Evolutionary conservation across 306 rosid species (phyloP).

Genomic region (Vigna radiata): DNA sequence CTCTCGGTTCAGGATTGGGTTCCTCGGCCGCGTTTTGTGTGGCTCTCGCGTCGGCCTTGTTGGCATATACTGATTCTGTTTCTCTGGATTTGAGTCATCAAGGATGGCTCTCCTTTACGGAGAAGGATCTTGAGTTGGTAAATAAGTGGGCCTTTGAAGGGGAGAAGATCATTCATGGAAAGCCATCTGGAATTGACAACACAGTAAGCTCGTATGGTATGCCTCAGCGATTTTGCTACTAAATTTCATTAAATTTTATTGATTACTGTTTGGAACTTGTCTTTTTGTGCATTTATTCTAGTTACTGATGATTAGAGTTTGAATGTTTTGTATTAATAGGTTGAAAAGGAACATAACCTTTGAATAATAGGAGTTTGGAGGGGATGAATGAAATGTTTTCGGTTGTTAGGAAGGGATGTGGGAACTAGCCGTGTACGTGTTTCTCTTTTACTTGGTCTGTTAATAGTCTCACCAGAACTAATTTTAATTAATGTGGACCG

Average conservation of each 20-base stretch:
- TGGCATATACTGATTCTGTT: conserved; percentile 68
- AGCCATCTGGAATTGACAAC: conserved; percentile 98
- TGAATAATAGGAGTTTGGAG: neutral
- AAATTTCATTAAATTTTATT: conserved; percentile 13
- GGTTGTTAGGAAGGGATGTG: conserved; percentile 7
- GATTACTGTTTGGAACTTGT: neutral
- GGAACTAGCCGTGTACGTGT: neutral
- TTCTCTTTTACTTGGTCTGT: neutral
- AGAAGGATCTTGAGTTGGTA: conserved; percentile 70
- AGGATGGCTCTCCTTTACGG: conserved; percentile 72
- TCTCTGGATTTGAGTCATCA: conserved; percentile 60
- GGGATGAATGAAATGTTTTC: conserved; percentile 12
- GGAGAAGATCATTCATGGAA: conserved; percentile 94
- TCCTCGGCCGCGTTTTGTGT: conserved; percentile 90
- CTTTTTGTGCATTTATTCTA: conserved; percentile 13
- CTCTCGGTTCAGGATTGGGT: conserved; percentile 92
- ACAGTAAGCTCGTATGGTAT: conserved; percentile 90
- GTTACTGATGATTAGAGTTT: conserved; percentile 1
- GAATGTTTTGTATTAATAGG: conserved; percentile 7
- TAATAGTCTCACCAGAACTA: conserved; percentile 16
- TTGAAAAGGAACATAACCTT: neutral
- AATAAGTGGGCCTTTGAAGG: conserved; percentile 99
- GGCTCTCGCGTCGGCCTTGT: conserved; percentile 77
- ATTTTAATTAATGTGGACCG: conserved; percentile 9
- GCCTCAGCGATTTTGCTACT: conserved; percentile 34